Conservation (phyloP, 2,329 filamentous ascomycete species). For the Verticillium zaregamsianum region DNA sequence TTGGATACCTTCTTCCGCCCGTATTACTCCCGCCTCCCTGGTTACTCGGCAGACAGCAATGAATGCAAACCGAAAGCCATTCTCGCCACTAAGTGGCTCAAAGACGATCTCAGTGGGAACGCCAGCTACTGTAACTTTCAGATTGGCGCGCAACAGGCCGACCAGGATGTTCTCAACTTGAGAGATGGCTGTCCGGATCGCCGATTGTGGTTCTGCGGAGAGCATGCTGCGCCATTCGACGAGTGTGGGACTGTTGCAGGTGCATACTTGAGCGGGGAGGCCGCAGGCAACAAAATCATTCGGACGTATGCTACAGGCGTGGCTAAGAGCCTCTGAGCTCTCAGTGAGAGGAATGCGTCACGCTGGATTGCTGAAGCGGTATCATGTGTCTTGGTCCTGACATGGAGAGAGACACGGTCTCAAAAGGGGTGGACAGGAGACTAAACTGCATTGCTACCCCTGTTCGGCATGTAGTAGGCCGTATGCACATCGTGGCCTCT, state of each 20-base stretch:
- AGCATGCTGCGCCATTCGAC: constrained; percentile 38
- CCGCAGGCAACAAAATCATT: background rate
- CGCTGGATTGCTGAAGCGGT: no score
- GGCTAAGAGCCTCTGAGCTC: no score
- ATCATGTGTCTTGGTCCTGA: no score
- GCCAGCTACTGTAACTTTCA: constrained; percentile 69
- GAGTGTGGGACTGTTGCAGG: background rate
- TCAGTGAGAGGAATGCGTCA: no score
- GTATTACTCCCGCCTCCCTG: constrained; percentile 60
- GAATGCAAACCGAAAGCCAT: constrained; percentile 50
- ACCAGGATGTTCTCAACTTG: constrained; percentile 53
- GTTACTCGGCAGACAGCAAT: constrained; percentile 39
- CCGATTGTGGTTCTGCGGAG: constrained; percentile 66
- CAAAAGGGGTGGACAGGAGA: no score
- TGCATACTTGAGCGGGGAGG: constrained; percentile 2
- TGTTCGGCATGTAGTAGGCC: no score
- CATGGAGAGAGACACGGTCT: no score
- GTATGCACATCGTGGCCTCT: no score
- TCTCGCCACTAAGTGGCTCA: constrained; percentile 61
- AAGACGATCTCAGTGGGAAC: constrained; percentile 61
- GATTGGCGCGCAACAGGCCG: constrained; percentile 41
- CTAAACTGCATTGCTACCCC: no score
- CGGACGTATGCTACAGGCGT: background rate
- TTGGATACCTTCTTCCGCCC: constrained; percentile 50
- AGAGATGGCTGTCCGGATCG: constrained; percentile 43